Evolutionary conservation across 2,329 filamentous ascomycete genomes (phyloP).

Genomic region (Pseudogymnoascus sp.): DNA sequence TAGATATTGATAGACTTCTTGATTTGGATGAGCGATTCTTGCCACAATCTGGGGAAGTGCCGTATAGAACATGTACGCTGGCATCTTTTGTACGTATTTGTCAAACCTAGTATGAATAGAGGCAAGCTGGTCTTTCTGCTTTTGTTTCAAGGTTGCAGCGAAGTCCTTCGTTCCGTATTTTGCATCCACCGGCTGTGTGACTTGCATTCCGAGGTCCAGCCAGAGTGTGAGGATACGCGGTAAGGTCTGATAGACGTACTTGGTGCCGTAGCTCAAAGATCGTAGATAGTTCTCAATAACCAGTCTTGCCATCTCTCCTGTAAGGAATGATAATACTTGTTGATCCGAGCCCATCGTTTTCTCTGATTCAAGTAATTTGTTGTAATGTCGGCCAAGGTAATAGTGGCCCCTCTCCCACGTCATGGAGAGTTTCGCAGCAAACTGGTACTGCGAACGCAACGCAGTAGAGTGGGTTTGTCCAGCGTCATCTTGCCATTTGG

Average conservation of each 20-base stretch:
- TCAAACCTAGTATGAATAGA: constrained; percentile 66
- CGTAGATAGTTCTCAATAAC: constrained; percentile 91
- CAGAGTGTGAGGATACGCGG: constrained; percentile 88
- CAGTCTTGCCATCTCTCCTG: constrained; percentile 76
- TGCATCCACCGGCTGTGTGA: constrained; percentile 51
- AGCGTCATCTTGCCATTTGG: constrained; percentile 94
- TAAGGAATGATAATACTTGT: constrained; percentile 68
- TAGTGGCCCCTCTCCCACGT: constrained; percentile 97
- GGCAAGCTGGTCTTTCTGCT: constrained; percentile 58
- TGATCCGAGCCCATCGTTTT: constrained; percentile 67
- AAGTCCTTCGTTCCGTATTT: constrained; percentile 39
- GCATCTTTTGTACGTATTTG: constrained; percentile 68
- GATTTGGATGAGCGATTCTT: constrained; percentile 83
- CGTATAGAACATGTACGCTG: constrained; percentile 72
- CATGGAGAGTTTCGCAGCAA: constrained; percentile 60
- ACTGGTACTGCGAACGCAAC: constrained; percentile 73
- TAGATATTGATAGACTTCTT: constrained; percentile 67
- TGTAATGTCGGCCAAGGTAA: constrained; percentile 93
- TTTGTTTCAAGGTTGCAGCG: constrained; percentile 45
- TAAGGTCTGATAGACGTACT: constrained; percentile 91
- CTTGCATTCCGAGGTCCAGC: constrained; percentile 78
- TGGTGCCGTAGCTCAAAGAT: constrained; percentile 80
- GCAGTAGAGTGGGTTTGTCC: constrained; percentile 82
- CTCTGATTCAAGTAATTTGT: constrained; percentile 88
- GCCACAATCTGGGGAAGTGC: constrained; percentile 88